Base-by-base conservation (phyloP, 805 yeast genomes). In the Yarrowia keelungensis region DNA sequence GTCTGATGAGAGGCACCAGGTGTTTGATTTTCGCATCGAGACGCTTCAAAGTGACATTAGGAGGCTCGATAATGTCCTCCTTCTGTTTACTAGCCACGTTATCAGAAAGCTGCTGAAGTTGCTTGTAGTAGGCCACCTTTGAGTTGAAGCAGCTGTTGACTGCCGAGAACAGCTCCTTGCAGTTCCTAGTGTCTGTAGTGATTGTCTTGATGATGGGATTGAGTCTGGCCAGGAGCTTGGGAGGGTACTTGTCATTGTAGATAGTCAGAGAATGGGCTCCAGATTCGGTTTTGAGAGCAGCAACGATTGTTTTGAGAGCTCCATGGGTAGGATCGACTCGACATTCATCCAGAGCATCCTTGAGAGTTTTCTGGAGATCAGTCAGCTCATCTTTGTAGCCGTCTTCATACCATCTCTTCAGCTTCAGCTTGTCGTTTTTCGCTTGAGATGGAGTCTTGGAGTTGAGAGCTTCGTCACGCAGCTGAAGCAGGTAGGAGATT, bases 51-150 rank as follows among this genome's bases (percentile, higher is more conserved):
- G 35, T 71, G 75, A 76, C 32, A 70, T 69, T 2, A 71, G 68
- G 46, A 75, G 65, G 69, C 72, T 71, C 79, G 47, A 72, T 71
- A 22, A 76, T 73, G 15, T 81, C 76, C 32, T 79, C 80, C 67
- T 85, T 26, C 32, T 26, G 32, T 26, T 26, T 79, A 9, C 85
- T 83, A 8, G 84, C 83, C 43, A 94, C 93, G 50, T 87, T 87
- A 77, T 95, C 98, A 0, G 98, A 92, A 32, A 93, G 83, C 66
- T 83, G 88, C 77, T 95, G 99, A 39, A 95, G 82, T 70, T 91
- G 93, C 73, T 87, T 87, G 79, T 88, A 95, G 76, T 93, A 95
- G 51, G 85, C 89, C 46, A 94, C 84, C 66, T 94, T 86, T n/a
- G 87, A 80, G 77, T 94, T 95, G 79, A 88, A 94, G 0, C 90